phyloP scores from a whole-genome alignment of 768 basidiomycete species.

The Tricholoma sp. region DNA sequence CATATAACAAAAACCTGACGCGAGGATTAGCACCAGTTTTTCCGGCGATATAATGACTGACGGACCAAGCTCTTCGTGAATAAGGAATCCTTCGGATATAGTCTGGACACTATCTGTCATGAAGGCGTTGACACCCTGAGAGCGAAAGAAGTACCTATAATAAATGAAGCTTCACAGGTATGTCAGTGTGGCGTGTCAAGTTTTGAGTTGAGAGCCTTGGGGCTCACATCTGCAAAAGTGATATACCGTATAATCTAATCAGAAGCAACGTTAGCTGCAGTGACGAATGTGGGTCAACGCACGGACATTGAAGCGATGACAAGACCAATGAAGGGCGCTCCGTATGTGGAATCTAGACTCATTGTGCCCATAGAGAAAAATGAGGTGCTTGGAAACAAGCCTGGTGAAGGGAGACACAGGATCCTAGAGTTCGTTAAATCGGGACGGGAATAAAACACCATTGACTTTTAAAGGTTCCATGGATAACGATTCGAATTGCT shows the following conservation, averaged over 20 bases:
- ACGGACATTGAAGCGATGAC: slow-evolving; percentile 39
- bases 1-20: slow-evolving; percentile 33
- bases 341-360: slow-evolving; percentile 34
- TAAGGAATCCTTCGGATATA: slow-evolving; percentile 35
- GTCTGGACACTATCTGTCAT: slow-evolving; percentile 15
- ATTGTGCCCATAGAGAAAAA: slow-evolving; percentile 1
- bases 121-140: background rate
- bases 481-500: too few relatives aligned
- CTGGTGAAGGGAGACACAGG: too few relatives aligned
- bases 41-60: background rate
- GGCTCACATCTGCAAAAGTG: slow-evolving; percentile 37
- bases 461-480: too few relatives aligned
- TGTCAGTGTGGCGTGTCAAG: background rate
- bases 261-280: slow-evolving; percentile 1
- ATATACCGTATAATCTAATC: slow-evolving; percentile 41
- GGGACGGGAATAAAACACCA: too few relatives aligned
- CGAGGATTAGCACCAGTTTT: background rate
- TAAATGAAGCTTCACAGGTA: slow-evolving; percentile 33
- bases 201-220: background rate
- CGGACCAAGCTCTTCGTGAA: slow-evolving; percentile 36
- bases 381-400: background rate
- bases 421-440: too few relatives aligned
- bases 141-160: slow-evolving; percentile 26
- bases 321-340: slow-evolving; percentile 41
- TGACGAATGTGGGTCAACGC: background rate